Percentiles rank a stretch among this genome's conserved stretches.
These are phyloP conservation scores for Yamadazyma olivae DNA, from an alignment of 805 yeast species.

Conservation along the genomic window DNA sequence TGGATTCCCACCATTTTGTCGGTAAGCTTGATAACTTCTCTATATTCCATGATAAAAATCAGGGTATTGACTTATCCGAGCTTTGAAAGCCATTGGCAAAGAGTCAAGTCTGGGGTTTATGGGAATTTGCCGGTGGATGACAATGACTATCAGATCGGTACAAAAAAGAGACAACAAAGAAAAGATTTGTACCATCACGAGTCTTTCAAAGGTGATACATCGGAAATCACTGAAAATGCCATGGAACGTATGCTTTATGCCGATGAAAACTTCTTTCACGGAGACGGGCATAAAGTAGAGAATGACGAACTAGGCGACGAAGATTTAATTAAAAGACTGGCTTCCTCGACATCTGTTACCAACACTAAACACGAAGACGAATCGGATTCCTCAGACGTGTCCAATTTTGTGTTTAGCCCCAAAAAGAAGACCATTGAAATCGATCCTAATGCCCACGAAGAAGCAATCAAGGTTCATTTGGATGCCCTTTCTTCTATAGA, in stretches of 20 bases:
- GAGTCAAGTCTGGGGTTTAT: constrained; percentile 30
- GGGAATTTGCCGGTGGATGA: constrained; percentile 26
- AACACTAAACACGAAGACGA: constrained; percentile 3
- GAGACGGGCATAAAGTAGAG: constrained; percentile 8
- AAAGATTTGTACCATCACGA: constrained; percentile 24
- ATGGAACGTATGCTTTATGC: constrained; percentile 37
- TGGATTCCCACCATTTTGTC: constrained; percentile 49
- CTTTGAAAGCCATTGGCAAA: constrained; percentile 29
- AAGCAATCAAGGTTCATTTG: constrained; percentile 14
- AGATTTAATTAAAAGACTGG: constrained; percentile 3
- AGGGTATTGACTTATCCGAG: constrained; percentile 22
- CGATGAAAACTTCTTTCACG: constrained; percentile 25
- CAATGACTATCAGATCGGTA: constrained; percentile 30
- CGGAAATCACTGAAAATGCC: constrained; percentile 31
- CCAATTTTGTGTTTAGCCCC: constrained; percentile 8
- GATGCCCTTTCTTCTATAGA: constrained; percentile 15
- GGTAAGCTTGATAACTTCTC: constrained; percentile 31
- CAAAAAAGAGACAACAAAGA: constrained; percentile 25
- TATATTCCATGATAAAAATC: constrained; percentile 40
- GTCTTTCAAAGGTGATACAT: constrained; percentile 41
- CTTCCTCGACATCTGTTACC: background rate
- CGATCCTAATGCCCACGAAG: constrained; percentile 22
- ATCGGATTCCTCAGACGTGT: constrained; percentile 13
- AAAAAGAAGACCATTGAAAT: constrained; percentile 18
- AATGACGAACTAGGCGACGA: constrained; percentile 13